phyloP scores from a whole-genome alignment of 2,329 filamentous ascomycete genomes.

The Penicillium sp. region DNA sequence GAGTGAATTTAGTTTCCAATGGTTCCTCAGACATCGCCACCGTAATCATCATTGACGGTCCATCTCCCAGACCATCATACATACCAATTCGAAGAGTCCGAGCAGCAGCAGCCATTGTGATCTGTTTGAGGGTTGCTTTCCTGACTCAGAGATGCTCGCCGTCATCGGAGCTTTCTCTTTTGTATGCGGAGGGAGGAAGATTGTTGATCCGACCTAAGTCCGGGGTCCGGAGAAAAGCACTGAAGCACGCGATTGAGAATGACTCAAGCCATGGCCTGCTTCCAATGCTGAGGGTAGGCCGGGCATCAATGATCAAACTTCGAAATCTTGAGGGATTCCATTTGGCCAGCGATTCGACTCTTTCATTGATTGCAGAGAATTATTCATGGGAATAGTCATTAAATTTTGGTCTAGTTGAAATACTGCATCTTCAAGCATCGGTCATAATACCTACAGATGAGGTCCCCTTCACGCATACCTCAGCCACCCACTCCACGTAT shows the following conservation, averaged over 20 bases:
- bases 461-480: too few relatives aligned
- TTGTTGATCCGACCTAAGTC: conserved; percentile 18
- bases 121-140: conserved; percentile 15
- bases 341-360: too few relatives aligned
- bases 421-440: too few relatives aligned
- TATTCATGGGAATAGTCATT: too few relatives aligned
- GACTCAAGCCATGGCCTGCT: not conserved
- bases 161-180: conserved; percentile 28
- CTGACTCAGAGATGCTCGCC: conserved; percentile 17
- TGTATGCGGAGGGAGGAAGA: conserved; percentile 16
- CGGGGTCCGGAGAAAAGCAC: conserved; percentile 14
- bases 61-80: conserved; percentile 20
- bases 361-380: too few relatives aligned
- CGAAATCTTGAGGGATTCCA: too few relatives aligned
- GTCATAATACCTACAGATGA: too few relatives aligned
- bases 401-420: too few relatives aligned
- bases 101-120: conserved; percentile 49
- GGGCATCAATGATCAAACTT: too few relatives aligned
- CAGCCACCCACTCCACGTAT: too few relatives aligned
- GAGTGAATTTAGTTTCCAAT: conserved; percentile 11
- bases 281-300: not conserved
- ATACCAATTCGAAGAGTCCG: conserved; percentile 63
- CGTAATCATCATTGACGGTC: too few relatives aligned
- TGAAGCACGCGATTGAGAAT: not conserved
- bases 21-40: too few relatives aligned